Evolutionary conservation across 148 eudicot species (phyloP), one percentile per base, ranked within the genome.

Genomic region (Polygonum aviculare): DNA sequence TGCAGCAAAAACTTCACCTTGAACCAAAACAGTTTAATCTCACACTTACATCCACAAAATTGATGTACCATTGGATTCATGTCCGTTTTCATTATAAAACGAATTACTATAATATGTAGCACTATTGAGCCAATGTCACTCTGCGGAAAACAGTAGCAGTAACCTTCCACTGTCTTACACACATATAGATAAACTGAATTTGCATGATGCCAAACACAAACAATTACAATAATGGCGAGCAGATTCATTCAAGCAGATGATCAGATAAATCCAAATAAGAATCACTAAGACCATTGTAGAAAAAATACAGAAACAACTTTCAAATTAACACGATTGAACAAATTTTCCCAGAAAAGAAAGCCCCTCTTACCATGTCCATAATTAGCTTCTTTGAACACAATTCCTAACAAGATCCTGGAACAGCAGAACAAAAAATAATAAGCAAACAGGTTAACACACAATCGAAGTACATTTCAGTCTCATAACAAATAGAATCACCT

Each of bases 371-470:
- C 63, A 57, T 57, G 31, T 57, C 63, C 63, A 57, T 57, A 22
- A 57, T 21, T 57, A 44, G 63, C 63, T 57, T 19, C 63, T 57
- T 57, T 57, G 63, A 57, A 57, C 63, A 57, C 26, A 57, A 57
- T n/a, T 5, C 21, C 63, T 21, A 57, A 57, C 21, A 57, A 19
- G 31, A 57, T 57, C 63, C 63, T 57, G 63, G 33, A 57, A 33
- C 63, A 8, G 11, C 63, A 57, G 21, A 57, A 22, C n/a, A 5
- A 69, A 14, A 6, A 69, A 39, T 69, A 31, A 7, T 69, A 69
- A 69, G 72, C 12, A 26, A 63, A 33, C 69, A 63, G 69, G 8
- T 15, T 16, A 12, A 12, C 15, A 14, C 16, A 7, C 38, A 35
- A 33, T 12, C 10, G 12, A 2, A 69, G 2, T 69, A 0, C 45